Evolutionary conservation across 2,329 filamentous ascomycete genomes (phyloP).

Genomic region (Sphaceloma murrayae): DNA sequence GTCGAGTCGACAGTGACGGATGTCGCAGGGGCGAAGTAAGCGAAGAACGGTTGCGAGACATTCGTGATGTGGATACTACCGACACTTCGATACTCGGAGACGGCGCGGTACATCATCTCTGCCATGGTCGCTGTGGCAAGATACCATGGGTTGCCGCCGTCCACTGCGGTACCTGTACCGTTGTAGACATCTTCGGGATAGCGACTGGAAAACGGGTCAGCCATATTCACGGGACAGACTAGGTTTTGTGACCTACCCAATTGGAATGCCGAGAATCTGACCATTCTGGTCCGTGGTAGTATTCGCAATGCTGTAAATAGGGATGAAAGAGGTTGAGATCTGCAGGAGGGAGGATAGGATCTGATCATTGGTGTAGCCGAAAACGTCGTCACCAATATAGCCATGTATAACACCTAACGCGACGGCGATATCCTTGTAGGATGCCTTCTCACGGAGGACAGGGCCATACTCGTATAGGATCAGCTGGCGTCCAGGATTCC

Average conservation of each 20-base stretch:
- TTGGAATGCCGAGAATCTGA: slow-evolving; percentile 25
- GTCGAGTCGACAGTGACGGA: slow-evolving; percentile 21
- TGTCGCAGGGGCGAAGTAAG: slow-evolving; percentile 27
- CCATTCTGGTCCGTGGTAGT: slow-evolving; percentile 23
- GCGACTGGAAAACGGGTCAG: slow-evolving; percentile 21
- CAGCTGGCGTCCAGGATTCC: slow-evolving; percentile 25
- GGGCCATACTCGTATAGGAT: slow-evolving; percentile 29
- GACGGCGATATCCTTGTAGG: slow-evolving; percentile 29
- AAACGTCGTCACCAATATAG: slow-evolving; percentile 26
- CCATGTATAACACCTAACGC: slow-evolving; percentile 28
- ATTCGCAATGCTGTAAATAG: slow-evolving; percentile 25
- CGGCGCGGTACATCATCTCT: slow-evolving; percentile 26
- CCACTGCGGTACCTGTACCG: slow-evolving; percentile 24
- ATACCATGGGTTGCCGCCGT: slow-evolving; percentile 31
- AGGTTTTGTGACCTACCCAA: slow-evolving; percentile 21
- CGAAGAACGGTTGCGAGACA: slow-evolving; percentile 27
- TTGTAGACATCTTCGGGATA: slow-evolving; percentile 32
- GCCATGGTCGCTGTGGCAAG: slow-evolving; percentile 28
- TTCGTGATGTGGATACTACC: slow-evolving; percentile 24
- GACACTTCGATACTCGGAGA: slow-evolving; percentile 20
- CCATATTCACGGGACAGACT: not conserved
- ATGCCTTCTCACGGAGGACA: slow-evolving; percentile 26
- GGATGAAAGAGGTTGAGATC: slow-evolving; percentile 26
- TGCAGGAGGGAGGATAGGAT: slow-evolving; percentile 26
- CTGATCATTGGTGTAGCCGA: slow-evolving; percentile 27